Conservation (phyloP, 2,329 filamentous ascomycete species). For the Cryphonectria radicalis region DNA sequence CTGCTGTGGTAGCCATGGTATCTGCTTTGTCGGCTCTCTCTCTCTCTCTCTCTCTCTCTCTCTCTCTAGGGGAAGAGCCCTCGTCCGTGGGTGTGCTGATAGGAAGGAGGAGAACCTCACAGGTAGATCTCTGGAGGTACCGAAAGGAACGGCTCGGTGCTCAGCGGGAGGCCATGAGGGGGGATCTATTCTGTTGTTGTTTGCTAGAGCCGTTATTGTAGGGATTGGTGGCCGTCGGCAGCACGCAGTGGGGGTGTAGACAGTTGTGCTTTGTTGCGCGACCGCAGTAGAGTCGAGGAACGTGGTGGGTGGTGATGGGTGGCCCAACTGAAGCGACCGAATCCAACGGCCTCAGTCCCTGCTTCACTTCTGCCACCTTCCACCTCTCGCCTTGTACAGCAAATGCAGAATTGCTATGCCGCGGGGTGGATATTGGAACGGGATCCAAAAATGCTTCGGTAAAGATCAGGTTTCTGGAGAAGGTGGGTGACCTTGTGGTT, state of each 20-base stretch:
- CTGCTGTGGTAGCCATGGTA: conserved; percentile 6
- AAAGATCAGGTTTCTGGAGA: background rate
- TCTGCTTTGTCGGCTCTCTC: background rate
- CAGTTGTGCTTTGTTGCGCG: conserved; percentile 4
- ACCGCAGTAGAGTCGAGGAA: background rate
- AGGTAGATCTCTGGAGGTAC: background rate
- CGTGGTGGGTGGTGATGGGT: conserved; percentile 7
- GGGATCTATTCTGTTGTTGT: background rate
- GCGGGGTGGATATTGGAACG: background rate
- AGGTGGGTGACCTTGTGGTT: background rate
- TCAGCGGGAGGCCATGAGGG: background rate
- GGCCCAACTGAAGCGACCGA: conserved; percentile 1
- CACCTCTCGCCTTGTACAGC: conserved; percentile 37
- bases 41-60: too few species aligned
- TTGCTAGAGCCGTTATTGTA: too few species aligned
- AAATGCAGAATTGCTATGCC: background rate
- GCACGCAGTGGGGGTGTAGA: background rate
- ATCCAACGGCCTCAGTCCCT: background rate
- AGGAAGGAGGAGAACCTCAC: background rate
- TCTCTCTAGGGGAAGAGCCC: background rate
- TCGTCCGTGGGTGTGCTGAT: background rate
- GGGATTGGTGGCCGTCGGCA: background rate
- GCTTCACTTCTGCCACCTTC: background rate
- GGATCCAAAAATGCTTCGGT: background rate
- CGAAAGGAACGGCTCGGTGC: background rate